Evolutionary conservation across 768 basidiomycete species (phyloP).

Genomic region (Tylopilus plumbeoviolaceoides): DNA sequence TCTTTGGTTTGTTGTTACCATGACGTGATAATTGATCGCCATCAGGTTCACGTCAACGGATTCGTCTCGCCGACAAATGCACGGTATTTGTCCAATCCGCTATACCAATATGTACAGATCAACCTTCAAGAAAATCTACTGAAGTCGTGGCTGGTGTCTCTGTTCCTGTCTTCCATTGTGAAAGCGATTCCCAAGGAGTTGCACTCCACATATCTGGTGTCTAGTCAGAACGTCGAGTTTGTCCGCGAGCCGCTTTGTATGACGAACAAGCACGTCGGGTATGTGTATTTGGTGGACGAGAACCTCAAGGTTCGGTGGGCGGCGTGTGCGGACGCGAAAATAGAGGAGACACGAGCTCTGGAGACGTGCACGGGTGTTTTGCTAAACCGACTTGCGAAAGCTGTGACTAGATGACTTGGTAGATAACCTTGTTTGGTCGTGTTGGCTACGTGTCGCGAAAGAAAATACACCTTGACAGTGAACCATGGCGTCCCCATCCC

Average conservation of each 20-base stretch:
- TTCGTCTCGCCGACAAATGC: slow-evolving; percentile 58
- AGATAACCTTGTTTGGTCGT: slow-evolving; percentile 21
- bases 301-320: slow-evolving; percentile 88
- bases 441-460: slow-evolving; percentile 26
- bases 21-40: background rate
- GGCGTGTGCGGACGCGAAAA: slow-evolving; percentile 78
- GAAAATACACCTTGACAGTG: slow-evolving; percentile 11
- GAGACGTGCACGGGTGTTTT: slow-evolving; percentile 68
- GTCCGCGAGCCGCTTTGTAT: slow-evolving; percentile 81
- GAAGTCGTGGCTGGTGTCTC: slow-evolving; percentile 83
- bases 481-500: slow-evolving; percentile 44
- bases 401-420: background rate
- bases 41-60: slow-evolving; percentile 72
- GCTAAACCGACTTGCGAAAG: slow-evolving; percentile 50
- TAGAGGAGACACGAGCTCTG: slow-evolving; percentile 66
- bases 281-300: slow-evolving; percentile 87
- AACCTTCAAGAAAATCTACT: slow-evolving; percentile 94
- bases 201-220: slow-evolving; percentile 73
- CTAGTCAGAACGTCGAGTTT: slow-evolving; percentile 82
- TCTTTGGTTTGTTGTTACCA: background rate
- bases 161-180: slow-evolving; percentile 77
- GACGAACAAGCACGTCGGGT: slow-evolving; percentile 87
- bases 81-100: slow-evolving; percentile 49
- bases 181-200: slow-evolving; percentile 56
- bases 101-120: slow-evolving; percentile 76